phyloP scores from a whole-genome alignment of 1,139 yeast species.

The Blastobotrys malaysiensis region DNA sequence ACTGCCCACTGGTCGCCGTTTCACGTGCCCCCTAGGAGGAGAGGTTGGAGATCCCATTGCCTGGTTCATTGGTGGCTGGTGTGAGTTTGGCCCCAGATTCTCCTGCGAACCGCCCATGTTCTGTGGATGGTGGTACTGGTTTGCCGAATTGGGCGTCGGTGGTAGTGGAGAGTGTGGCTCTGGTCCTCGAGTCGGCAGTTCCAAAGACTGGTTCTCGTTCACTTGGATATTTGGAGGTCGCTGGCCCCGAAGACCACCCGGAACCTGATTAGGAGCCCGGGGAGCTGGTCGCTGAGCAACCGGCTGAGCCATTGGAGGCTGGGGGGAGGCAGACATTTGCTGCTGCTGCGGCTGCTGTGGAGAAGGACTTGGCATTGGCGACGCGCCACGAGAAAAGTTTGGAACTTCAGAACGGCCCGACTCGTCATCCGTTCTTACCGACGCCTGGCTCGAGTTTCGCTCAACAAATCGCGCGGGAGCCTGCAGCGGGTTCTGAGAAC shows the following conservation, averaged over 20 bases:
- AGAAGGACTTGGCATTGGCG: constrained; percentile 6
- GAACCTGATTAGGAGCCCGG: constrained; percentile 9
- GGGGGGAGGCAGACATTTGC: constrained; percentile 1
- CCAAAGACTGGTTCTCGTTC: no score
- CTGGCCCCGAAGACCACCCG: constrained; percentile 4
- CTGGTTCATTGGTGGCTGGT: background rate
- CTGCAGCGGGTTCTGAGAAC: background rate
- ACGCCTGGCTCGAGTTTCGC: background rate
- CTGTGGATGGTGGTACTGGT: background rate
- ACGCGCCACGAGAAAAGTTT: constrained; percentile 6
- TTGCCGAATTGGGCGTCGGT: background rate
- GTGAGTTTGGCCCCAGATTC: background rate
- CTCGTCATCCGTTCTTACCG: background rate
- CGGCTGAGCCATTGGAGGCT: constrained; percentile 2
- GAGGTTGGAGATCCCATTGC: background rate
- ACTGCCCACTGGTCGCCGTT: background rate
- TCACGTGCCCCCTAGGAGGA: background rate
- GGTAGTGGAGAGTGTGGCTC: constrained; percentile 2
- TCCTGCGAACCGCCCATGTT: background rate
- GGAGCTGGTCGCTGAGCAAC: constrained; percentile 9
- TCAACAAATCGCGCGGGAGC: background rate
- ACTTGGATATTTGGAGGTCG: constrained; percentile 5
- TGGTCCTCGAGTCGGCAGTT: background rate
- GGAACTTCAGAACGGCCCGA: constrained; percentile 3
- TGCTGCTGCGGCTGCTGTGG: constrained; percentile 5